Evolutionary conservation across 106 monocot species (phyloP).

Genomic region (Dendrobium officinale): DNA sequence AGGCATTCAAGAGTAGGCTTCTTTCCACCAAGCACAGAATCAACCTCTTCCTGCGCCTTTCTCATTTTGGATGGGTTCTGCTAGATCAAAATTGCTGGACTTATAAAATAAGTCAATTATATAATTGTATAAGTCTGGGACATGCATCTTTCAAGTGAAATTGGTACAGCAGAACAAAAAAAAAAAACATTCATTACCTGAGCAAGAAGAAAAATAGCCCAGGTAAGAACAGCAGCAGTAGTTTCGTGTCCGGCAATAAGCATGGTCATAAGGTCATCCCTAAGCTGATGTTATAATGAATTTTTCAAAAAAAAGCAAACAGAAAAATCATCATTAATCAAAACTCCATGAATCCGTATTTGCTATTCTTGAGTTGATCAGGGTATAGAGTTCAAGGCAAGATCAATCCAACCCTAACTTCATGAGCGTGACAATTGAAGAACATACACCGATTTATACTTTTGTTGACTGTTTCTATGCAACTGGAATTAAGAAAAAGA

Average conservation of each 20-base stretch:
- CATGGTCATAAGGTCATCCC: slow-evolving; percentile 99
- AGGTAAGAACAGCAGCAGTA: slow-evolving; percentile 98
- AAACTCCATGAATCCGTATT: not conserved
- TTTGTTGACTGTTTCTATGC: not conserved
- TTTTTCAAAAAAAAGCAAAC: not conserved
- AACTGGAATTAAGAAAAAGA: slow-evolving; percentile 1
- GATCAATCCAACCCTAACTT: not conserved
- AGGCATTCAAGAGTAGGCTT: slow-evolving; percentile 46
- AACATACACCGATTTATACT: not conserved
- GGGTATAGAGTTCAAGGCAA: not conserved
- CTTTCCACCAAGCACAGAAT: slow-evolving; percentile 56
- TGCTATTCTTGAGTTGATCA: not conserved
- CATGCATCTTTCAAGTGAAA: not conserved
- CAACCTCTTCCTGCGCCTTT: slow-evolving; percentile 83
- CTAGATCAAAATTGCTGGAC: slow-evolving; percentile 1
- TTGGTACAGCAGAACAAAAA: not conserved
- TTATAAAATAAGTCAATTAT: not conserved
- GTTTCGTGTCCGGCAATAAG: slow-evolving; percentile 99
- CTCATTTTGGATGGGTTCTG: slow-evolving; percentile 91
- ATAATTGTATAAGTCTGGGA: not conserved
- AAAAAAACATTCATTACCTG: slow-evolving; percentile 34
- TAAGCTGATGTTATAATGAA: slow-evolving; percentile 43
- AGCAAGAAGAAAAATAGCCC: slow-evolving; percentile 86
- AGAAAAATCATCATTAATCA: not conserved
- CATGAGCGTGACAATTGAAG: not conserved